Base-by-base conservation (phyloP, 495 filamentous ascomycete genomes). In the Penicillium cataractarum region DNA sequence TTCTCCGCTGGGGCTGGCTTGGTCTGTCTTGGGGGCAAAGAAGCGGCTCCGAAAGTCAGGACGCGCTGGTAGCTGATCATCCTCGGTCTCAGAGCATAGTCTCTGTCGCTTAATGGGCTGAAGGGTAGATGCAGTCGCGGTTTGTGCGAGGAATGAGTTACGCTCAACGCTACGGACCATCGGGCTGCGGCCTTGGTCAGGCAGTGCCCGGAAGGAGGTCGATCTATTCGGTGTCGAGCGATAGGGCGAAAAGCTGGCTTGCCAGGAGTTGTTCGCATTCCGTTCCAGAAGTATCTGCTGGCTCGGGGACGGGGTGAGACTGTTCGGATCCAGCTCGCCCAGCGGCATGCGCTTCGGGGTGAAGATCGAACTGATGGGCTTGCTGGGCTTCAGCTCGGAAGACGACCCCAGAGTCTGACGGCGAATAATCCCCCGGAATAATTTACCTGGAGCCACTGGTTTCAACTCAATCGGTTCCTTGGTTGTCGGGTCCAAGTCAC, bases 401-500 rank as follows among this genome's bases (percentile, higher is more conserved):
- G 74, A 82, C n/a, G 75, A 78, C 13, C 77, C 74, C 29, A 81
- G 63, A 35, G 75, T 82, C 50, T 81, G 74, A 54, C 77, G 73
- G 21, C 80, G 74, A 57, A 60, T 70, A 8, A 76, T 62, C 50
- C 76, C 74, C 55, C 68, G 61, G 35, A 68, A 64, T 6, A 65
- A 52, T 65, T 68, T 75, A 61, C 57, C 65, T 54, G 69, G 49
- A 35, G 52, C 56, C 27, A 65, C 22, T 15, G 76, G 74, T 57
- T 76, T 76, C 51, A 80, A 29, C n/a, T 65, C 57, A 57, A 97
- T 89, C 3, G 81, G 82, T 49, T 87, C 69, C 73, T 97, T 97
- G 17, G 92, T 96, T 61, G 92, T 93, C 17, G 95, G 95, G 72
- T 98, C 88, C 29, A 97, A 74, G 62, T 97, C 90, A 24, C 95